Evolutionary conservation across 2,329 filamentous ascomycete species (phyloP), one percentile per base, ranked within the genome.

Genomic region (Sporothrix pallida): DNA sequence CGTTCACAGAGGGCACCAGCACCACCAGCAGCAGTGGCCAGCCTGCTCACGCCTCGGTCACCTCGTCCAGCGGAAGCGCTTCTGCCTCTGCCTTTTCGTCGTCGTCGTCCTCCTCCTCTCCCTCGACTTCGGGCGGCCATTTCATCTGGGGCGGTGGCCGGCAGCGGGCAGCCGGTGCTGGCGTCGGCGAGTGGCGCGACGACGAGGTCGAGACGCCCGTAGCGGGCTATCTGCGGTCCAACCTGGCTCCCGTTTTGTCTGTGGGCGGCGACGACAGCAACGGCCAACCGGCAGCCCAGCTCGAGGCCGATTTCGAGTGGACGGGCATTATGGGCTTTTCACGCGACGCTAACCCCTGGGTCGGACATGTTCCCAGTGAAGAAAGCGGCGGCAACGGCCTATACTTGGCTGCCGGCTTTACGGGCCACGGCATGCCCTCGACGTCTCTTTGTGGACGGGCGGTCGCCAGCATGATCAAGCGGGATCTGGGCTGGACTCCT

Each of bases 271-370:
- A 20, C 54, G n/a, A 37, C 20, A 77, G 73, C 71, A 37, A 17
- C 10, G 42, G 20, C 54, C 44, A 44, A 20, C 70, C 48, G 23
- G 3, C 46, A 26, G 79, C 85, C 46, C 82, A 84, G 62, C 80
- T 93, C 23, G 78, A 82, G 26, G 85, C 87, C 10, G 81, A 86
- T 44, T 88, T 87, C 79, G 89, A 92, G 79, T 95, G 93, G 93
- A 93, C 91, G 1, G 93, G 93, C 0, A 92, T 94, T 77, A 95
- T 94, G 92, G 92, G 91, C 0, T 94, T 89, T 80, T 90, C 88
- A 44, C 83, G 89, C 7, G 93, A 95, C 79, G 83, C 86, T 0
- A 81, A 86, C 70, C 92, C 93, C 0, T 94, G 90, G 90, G 90
- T 95, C 1, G 93, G 92, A 0, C 81, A 83, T 10, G 87, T 94